Base-by-base conservation (phyloP, 2,329 filamentous ascomycete genomes). In the Penicillium vulpinum region DNA sequence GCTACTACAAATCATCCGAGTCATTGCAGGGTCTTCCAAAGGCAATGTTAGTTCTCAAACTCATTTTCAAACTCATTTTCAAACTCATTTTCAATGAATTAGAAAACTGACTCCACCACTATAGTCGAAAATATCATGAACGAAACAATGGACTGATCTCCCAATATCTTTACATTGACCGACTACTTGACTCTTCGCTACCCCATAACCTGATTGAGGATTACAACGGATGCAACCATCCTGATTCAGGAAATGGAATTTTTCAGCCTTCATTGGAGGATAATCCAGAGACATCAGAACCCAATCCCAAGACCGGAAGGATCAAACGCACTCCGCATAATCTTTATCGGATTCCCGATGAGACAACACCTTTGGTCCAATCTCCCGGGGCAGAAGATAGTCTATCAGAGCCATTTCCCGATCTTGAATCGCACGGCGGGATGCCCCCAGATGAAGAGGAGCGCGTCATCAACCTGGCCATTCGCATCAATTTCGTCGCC, bases 91-190 rank as follows among this genome's bases (percentile, higher is more conserved):
- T 29, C 18, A 33, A 2, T 16, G 15, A 26, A 7, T 18, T 10
- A 8, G 44, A 16, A 36, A 35, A 56, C 39, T 58, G 24, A 54
- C 50, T 15, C 40, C 35, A n/a, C 11, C 7, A 53, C 41, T n/a
- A 13, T 61, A 88, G 85, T 58, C 89, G 92, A 45, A 71, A 88
- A 68, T 97, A 96, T 77, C 96, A 97, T 70, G 88, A 95, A 78
- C 86, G 90, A 41, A 93, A 88, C 70, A 97, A 97, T 76, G 87
- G 88, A 64, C 81, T 97, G 41, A 86, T 97, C 57, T 90, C 94
- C 73, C 89, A 96, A 72, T 97, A 97, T 73, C 81, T 95, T 61
- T 97, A 95, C 73, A 96, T 97, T 66, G 93, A 97, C 75, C 85
- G 88, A 51, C 80, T 97, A 55, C 83, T 97, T 59, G 92, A 96